These are phyloP conservation scores for Aspergillus sp. DNA, from an alignment of 2,329 filamentous ascomycete species.

Conservation along the genomic window DNA sequence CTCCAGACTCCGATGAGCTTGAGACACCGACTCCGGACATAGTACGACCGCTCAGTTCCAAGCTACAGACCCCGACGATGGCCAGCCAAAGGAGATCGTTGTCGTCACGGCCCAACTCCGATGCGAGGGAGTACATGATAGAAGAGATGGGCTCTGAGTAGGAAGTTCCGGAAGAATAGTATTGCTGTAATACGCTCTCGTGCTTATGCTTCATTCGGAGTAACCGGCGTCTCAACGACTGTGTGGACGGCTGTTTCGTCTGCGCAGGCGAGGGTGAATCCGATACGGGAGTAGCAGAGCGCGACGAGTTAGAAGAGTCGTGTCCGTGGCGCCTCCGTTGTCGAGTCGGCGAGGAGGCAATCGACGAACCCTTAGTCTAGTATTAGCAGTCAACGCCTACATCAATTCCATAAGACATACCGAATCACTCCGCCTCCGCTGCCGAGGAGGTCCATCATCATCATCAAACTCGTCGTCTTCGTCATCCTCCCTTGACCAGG, in stretches of 20 bases:
- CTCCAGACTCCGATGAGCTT: slow-evolving; percentile 55
- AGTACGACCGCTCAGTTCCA: slow-evolving; percentile 86
- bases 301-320: slow-evolving; percentile 47
- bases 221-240: slow-evolving; percentile 69
- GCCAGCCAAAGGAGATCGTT: slow-evolving; percentile 94
- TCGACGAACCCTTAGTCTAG: slow-evolving; percentile 37
- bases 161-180: slow-evolving; percentile 83
- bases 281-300: slow-evolving; percentile 45
- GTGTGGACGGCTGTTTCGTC: slow-evolving; percentile 66
- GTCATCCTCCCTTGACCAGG: slow-evolving; percentile 69
- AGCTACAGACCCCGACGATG: slow-evolving; percentile 91
- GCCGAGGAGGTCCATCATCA: slow-evolving; percentile 72
- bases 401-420: slow-evolving; percentile 48
- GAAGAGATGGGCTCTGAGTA: slow-evolving; percentile 95
- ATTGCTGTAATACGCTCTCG: slow-evolving; percentile 71
- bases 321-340: slow-evolving; percentile 36
- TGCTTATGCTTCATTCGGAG: slow-evolving; percentile 75
- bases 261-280: slow-evolving; percentile 40
- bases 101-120: slow-evolving; percentile 91
- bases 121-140: slow-evolving; percentile 90
- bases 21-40: slow-evolving; percentile 71
- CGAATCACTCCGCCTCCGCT: slow-evolving; percentile 84
- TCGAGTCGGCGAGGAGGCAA: slow-evolving; percentile 42
- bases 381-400: slow-evolving; percentile 12
- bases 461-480: slow-evolving; percentile 66